Evolutionary conservation across 345 rosid species (phyloP).

Genomic region (Xanthoceras sorbifolium): DNA sequence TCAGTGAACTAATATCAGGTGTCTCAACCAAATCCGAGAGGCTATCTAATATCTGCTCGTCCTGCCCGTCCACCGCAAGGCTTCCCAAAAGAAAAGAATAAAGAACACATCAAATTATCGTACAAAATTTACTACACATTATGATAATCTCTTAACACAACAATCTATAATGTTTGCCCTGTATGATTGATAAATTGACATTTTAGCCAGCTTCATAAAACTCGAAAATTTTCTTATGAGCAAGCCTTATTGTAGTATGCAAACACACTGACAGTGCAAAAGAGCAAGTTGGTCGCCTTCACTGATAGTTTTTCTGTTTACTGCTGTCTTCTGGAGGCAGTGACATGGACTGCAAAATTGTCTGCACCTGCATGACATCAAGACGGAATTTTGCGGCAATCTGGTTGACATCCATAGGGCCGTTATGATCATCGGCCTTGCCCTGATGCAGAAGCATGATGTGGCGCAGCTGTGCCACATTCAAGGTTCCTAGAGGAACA

Average conservation of each 20-base stretch:
- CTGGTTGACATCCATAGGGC: conserved; percentile 60
- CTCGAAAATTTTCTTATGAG: neutral
- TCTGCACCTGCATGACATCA: conserved; percentile 60
- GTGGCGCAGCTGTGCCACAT: conserved; percentile 72
- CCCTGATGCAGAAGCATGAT: conserved; percentile 79
- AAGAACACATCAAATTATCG: neutral
- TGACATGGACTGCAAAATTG: conserved; percentile 56
- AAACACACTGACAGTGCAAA: neutral
- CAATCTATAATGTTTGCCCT: neutral
- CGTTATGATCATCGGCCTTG: conserved; percentile 66
- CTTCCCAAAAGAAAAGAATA: neutral
- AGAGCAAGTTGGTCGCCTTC: conserved; percentile 9
- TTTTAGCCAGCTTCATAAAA: neutral
- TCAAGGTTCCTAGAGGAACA: conserved; percentile 69
- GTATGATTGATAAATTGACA: neutral
- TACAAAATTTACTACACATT: conserved; percentile 9
- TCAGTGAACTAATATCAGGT: neutral
- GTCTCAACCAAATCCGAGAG: neutral
- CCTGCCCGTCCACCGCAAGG: neutral
- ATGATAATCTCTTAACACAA: neutral
- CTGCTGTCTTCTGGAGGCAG: conserved; percentile 62
- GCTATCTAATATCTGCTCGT: neutral
- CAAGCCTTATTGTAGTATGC: conserved; percentile 31
- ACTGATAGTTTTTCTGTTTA: conserved; percentile 24
- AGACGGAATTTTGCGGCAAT: conserved; percentile 71